Percentiles rank a stretch among this genome's conserved stretches.
Conservation (phyloP, 2,329 filamentous ascomycete species). For the Pestalotiopsis sp. region DNA sequence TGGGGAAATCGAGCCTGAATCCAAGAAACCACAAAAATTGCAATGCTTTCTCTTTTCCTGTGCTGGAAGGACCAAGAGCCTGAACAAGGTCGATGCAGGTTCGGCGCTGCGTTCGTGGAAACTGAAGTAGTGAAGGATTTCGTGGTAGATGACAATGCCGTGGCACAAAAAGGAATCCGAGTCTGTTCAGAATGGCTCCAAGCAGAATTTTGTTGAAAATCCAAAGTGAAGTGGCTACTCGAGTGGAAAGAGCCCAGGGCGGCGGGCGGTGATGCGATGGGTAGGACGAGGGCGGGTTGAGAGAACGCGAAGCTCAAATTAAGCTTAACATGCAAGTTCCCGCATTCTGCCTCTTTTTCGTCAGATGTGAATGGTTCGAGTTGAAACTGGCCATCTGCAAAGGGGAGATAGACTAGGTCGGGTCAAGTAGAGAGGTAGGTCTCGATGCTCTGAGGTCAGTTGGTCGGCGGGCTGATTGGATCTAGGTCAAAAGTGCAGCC, state of each 20-base stretch:
- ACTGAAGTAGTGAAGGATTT: not conserved
- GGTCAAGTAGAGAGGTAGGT: too few species aligned
- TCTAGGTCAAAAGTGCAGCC: too few species aligned
- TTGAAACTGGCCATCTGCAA: too few species aligned
- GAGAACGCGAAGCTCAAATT: slow-evolving; percentile 12
- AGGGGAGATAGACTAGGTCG: too few species aligned
- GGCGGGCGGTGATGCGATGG: not conserved
- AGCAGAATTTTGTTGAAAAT: not conserved
- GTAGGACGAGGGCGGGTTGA: slow-evolving; percentile 3
- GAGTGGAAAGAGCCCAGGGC: not conserved
- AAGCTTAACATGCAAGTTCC: slow-evolving; percentile 17
- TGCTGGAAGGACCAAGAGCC: not conserved
- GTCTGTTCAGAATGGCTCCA: not conserved
- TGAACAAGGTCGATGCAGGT: not conserved
- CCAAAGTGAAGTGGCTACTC: not conserved
- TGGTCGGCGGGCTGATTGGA: too few species aligned
- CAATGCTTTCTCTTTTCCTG: not conserved
- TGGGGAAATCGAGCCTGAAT: not conserved
- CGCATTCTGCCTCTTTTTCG: slow-evolving; percentile 7
- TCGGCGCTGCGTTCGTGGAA: not conserved
- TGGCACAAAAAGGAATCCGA: not conserved
- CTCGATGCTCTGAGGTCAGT: too few species aligned
- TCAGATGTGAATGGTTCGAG: not conserved
- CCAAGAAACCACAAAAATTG: not conserved
- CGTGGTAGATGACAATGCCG: not conserved